Evolutionary conservation across 2,329 filamentous ascomycete genomes (phyloP).

Genomic region (Penicillium sp.): DNA sequence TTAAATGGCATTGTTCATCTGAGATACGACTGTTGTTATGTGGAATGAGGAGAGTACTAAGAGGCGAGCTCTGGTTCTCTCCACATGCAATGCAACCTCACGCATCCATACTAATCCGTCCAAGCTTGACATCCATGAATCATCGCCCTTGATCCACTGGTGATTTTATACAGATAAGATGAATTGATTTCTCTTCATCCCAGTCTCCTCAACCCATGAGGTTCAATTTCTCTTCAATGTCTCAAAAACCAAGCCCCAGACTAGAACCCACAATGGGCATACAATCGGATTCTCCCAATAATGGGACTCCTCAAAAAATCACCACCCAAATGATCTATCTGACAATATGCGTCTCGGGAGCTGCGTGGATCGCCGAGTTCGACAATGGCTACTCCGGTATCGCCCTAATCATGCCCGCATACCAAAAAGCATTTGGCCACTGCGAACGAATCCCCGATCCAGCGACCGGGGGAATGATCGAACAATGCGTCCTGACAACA

Average conservation of each 20-base stretch:
- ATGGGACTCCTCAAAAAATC: neutral
- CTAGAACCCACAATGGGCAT: neutral
- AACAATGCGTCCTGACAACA: conserved; percentile 21
- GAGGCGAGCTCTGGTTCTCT: neutral
- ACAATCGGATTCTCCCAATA: neutral
- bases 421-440: conserved; percentile 22
- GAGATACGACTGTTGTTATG: neutral
- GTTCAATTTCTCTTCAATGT: neutral
- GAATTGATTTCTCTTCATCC: neutral
- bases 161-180: neutral
- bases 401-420: conserved; percentile 29
- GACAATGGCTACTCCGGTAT: conserved; percentile 25
- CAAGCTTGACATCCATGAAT: neutral
- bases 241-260: neutral
- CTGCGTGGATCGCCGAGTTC: conserved; percentile 27
- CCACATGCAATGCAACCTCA: neutral
- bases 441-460: conserved; percentile 18
- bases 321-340: conserved; percentile 16
- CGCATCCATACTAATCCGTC: neutral
- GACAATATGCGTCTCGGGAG: conserved; percentile 21
- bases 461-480: neutral
- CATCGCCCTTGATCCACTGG: neutral
- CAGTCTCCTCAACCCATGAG: neutral
- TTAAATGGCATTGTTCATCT: neutral
- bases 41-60: neutral